Evolutionary conservation across 441 rosid species (phyloP).

Genomic region (Euphorbia celastroides): DNA sequence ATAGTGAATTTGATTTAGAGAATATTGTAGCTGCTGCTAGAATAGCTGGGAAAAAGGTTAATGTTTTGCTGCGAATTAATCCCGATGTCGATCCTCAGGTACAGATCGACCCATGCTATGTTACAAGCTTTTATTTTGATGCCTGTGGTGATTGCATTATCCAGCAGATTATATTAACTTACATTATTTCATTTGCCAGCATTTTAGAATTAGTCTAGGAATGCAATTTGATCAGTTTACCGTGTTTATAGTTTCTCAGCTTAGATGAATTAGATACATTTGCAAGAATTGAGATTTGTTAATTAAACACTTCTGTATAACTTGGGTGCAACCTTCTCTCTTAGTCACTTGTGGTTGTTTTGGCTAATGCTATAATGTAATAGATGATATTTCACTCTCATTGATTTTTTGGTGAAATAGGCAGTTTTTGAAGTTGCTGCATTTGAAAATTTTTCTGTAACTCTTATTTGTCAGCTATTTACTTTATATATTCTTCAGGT

Average conservation of each 20-base stretch:
- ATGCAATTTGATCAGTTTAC: background rate
- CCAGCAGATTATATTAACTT: background rate
- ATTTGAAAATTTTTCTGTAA: constrained; percentile 2
- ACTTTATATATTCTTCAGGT: constrained; percentile 36
- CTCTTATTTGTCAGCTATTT: background rate
- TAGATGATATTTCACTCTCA: background rate
- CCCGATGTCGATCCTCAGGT: constrained; percentile 99
- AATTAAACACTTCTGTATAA: background rate
- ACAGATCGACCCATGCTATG: background rate
- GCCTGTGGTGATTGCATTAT: background rate
- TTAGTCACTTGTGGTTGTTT: background rate
- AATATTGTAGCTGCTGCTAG: constrained; percentile 85
- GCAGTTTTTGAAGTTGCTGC: background rate
- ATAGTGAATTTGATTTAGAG: constrained; percentile 94
- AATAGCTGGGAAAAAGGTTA: constrained; percentile 78
- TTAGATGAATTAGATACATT: constrained; percentile 6
- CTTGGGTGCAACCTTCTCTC: background rate
- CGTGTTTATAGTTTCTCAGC: background rate
- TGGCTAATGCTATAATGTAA: background rate
- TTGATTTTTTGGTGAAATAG: background rate
- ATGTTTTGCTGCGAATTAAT: constrained; percentile 91
- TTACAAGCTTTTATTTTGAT: background rate
- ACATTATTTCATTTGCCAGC: background rate
- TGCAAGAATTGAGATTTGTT: background rate
- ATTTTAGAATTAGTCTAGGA: background rate